Evolutionary conservation across 2,329 filamentous ascomycete genomes (phyloP).

Genomic region (Passalora sequoiae): DNA sequence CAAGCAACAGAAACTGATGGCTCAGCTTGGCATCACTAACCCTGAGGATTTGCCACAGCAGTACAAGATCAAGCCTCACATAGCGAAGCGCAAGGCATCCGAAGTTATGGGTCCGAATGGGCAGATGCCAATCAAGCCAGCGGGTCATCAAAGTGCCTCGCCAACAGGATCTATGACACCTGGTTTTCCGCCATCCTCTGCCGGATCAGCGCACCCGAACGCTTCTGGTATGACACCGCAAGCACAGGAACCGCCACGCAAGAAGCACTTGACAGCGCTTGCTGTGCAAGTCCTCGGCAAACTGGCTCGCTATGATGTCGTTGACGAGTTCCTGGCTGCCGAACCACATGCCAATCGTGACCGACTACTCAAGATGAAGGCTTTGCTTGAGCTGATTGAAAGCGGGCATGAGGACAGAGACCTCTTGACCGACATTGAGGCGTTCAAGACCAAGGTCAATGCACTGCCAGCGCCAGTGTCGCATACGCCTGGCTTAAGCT

Average conservation of each 20-base stretch:
- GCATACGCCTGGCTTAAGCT: slow-evolving; percentile 16
- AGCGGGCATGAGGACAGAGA: slow-evolving; percentile 14
- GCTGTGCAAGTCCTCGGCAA: slow-evolving; percentile 26
- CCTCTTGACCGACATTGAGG: slow-evolving; percentile 19
- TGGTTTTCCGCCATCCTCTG: slow-evolving; percentile 17
- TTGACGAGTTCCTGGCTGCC: slow-evolving; percentile 25
- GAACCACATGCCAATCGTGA: slow-evolving; percentile 28
- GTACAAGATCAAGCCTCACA: slow-evolving; percentile 71
- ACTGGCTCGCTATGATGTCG: slow-evolving; percentile 23
- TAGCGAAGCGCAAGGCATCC: slow-evolving; percentile 60
- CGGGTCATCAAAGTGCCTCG: slow-evolving; percentile 22
- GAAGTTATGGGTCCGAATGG: slow-evolving; percentile 26
- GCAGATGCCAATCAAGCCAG: slow-evolving; percentile 28
- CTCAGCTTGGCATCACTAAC: slow-evolving; percentile 79
- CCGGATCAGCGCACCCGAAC: slow-evolving; percentile 16
- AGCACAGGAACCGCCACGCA: slow-evolving; percentile 8
- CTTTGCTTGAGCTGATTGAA: slow-evolving; percentile 18
- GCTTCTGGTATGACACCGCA: slow-evolving; percentile 15
- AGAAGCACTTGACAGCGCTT: slow-evolving; percentile 28
- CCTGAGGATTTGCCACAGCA: slow-evolving; percentile 84
- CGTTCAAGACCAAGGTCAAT: slow-evolving; percentile 23
- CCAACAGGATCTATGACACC: slow-evolving; percentile 23
- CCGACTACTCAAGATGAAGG: slow-evolving; percentile 23
- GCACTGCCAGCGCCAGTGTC: slow-evolving; percentile 22
- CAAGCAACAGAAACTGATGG: slow-evolving; percentile 92